phyloP scores from a whole-genome alignment of 306 rosid species.

The Rubus parviflorus region DNA sequence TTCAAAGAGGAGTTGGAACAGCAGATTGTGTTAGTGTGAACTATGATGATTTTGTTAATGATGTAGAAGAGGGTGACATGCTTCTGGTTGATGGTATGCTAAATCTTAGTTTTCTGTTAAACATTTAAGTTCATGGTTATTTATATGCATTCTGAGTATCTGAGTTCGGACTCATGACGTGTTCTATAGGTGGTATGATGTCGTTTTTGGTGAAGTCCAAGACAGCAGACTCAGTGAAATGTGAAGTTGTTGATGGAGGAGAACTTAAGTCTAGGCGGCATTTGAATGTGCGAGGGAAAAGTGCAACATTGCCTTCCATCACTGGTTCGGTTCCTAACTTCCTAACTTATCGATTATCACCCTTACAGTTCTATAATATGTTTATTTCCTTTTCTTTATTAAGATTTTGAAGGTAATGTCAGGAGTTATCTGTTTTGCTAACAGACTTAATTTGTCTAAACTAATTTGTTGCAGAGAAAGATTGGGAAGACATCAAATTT shows the following conservation, averaged over 20 bases:
- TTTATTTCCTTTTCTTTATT: neutral
- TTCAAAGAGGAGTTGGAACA: conserved; percentile 76
- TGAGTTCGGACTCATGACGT: conserved; percentile 33
- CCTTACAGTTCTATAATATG: neutral
- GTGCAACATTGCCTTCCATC: conserved; percentile 97
- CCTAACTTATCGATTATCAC: conserved; percentile 12
- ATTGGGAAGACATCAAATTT: conserved; percentile 98
- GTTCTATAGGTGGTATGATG: conserved; percentile 92
- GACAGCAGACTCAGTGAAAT: conserved; percentile 78
- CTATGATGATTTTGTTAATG: conserved; percentile 92
- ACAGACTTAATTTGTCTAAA: conserved; percentile 14
- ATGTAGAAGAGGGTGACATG: conserved; percentile 84
- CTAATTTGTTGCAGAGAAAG: conserved; percentile 81
- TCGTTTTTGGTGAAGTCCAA: conserved; percentile 79
- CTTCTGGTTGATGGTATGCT: conserved; percentile 84
- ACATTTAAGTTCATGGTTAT: neutral
- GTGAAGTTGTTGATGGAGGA: conserved; percentile 99
- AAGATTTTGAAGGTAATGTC: neutral
- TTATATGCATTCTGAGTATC: neutral
- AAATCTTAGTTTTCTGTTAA: neutral
- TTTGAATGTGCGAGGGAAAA: conserved; percentile 95
- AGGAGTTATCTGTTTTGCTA: conserved; percentile 3
- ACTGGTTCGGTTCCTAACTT: conserved; percentile 61
- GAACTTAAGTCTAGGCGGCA: conserved; percentile 93
- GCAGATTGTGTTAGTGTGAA: conserved; percentile 84